These are phyloP conservation scores for Cyberlindnera sargentensis DNA, from an alignment of 805 yeast genomes.

Conservation along the genomic window DNA sequence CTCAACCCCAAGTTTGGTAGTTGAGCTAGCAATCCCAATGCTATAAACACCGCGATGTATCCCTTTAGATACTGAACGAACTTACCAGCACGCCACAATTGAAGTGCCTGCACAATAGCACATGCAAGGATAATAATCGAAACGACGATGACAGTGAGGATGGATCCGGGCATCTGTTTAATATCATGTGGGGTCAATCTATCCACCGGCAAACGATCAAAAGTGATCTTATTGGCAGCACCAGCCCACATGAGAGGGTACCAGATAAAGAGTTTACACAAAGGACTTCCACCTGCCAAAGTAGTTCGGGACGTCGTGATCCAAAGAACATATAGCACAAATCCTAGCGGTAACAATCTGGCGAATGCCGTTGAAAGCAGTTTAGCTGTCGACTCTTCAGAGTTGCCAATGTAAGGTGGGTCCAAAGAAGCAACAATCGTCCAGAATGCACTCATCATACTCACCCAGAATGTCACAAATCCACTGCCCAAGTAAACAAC, in stretches of 20 bases:
- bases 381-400: constrained; percentile 47
- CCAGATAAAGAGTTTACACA: constrained; percentile 44
- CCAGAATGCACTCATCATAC: constrained; percentile 71
- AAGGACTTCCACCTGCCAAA: constrained; percentile 32
- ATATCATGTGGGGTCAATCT: constrained; percentile 69
- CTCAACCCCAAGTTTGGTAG: constrained; percentile 69
- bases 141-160: constrained; percentile 52
- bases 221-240: constrained; percentile 75
- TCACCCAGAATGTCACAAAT: constrained; percentile 52
- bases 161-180: constrained; percentile 69
- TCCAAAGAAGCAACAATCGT: constrained; percentile 69
- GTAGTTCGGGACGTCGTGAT: constrained; percentile 45
- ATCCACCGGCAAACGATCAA: constrained; percentile 85
- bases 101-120: constrained; percentile 65
- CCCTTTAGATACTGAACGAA: constrained; percentile 51
- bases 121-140: constrained; percentile 41
- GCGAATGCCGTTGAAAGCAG: constrained; percentile 66
- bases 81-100: constrained; percentile 72
- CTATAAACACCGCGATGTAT: constrained; percentile 40
- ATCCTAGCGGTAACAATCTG: constrained; percentile 67
- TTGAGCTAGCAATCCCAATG: constrained; percentile 36
- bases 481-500: constrained; percentile 45
- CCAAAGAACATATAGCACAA: constrained; percentile 70
- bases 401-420: constrained; percentile 63
- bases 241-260: constrained; percentile 82